These are phyloP conservation scores for Zizania palustris DNA, from an alignment of 202 grass and related monocot species.

Conservation along the genomic window DNA sequence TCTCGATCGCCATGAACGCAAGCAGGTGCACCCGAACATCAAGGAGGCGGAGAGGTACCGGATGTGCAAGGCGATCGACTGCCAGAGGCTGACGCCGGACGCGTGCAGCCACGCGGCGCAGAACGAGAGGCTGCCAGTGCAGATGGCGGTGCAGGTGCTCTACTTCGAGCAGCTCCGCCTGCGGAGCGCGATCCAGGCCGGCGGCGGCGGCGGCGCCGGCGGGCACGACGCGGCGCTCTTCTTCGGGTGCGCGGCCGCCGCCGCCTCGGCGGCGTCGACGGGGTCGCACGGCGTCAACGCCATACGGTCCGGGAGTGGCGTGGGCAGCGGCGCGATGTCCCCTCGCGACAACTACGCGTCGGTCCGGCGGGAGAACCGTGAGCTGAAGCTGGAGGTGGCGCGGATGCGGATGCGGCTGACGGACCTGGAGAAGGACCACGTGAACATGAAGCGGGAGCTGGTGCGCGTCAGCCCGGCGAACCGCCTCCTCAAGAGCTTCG, in stretches of 20 bases:
- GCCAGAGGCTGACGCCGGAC: constrained; percentile 88
- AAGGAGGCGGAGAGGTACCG: constrained; percentile 89
- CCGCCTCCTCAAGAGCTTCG: constrained; percentile 64
- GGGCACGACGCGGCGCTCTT: constrained; percentile 67
- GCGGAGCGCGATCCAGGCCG: constrained; percentile 52
- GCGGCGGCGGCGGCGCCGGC: constrained; percentile 12
- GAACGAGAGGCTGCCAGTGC: constrained; percentile 84
- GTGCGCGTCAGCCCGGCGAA: constrained; percentile 72
- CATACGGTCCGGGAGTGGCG: constrained; percentile 75
- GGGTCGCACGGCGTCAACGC: constrained; percentile 30
- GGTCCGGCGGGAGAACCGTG: constrained; percentile 83
- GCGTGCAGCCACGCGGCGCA: constrained; percentile 94
- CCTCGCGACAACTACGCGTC: constrained; percentile 97
- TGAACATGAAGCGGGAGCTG: constrained; percentile 83
- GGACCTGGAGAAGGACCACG: constrained; percentile 95
- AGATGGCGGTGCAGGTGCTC: constrained; percentile 95
- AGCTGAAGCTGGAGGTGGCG: constrained; percentile 90
- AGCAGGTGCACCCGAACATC: constrained; percentile 91
- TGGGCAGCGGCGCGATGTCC: constrained; percentile 76
- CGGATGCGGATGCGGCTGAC: constrained; percentile 91
- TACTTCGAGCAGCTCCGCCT: constrained; percentile 95
- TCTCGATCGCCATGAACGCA: not conserved
- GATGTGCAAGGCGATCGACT: constrained; percentile 88
- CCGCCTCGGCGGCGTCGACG: not conserved
- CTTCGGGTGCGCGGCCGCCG: constrained; percentile 51